A percentile compares a stretch with the other conserved stretches of the same genome.
phyloP scores from a whole-genome alignment of 176 grass and related monocot genomes.

The Lolium multiflorum region DNA sequence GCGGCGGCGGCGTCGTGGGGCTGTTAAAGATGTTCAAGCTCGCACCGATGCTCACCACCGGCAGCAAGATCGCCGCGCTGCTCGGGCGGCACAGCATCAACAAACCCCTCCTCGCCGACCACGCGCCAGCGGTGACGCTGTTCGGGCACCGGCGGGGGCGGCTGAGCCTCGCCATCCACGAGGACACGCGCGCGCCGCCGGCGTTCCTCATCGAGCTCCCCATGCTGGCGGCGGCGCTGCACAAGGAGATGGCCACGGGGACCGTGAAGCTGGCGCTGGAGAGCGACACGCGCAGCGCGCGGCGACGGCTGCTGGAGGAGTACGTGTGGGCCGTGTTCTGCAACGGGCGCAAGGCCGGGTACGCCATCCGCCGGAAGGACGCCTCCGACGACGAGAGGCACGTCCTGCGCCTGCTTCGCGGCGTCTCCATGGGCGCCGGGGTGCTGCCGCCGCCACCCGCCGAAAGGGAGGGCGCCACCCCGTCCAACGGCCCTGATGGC shows the following conservation, averaged over 20 bases:
- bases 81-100: constrained; percentile 46
- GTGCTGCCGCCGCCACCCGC: constrained; percentile 69
- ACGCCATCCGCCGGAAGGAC: constrained; percentile 82
- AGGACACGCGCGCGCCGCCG: constrained; percentile 81
- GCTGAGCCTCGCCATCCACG: constrained; percentile 85
- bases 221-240: constrained; percentile 69
- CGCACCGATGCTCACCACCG: constrained; percentile 76
- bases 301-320: constrained; percentile 72
- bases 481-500: constrained; percentile 53
- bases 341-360: constrained; percentile 84
- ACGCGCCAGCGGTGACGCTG: constrained; percentile 79
- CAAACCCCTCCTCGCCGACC: constrained; percentile 65
- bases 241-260: constrained; percentile 86
- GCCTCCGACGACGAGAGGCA: constrained; percentile 73
- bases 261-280: constrained; percentile 77
- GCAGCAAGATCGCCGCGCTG: constrained; percentile 82
- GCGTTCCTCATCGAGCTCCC: constrained; percentile 92
- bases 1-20: constrained; percentile 31
- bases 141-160: constrained; percentile 86
- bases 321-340: constrained; percentile 95
- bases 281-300: constrained; percentile 66
- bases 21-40: constrained; percentile 96
- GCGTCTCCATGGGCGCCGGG: constrained; percentile 92
- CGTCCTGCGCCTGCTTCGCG: constrained; percentile 75
- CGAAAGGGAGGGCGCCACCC: constrained; percentile 31